Conservation (phyloP, 305 asterid species). For the Fraxinus nigra region DNA sequence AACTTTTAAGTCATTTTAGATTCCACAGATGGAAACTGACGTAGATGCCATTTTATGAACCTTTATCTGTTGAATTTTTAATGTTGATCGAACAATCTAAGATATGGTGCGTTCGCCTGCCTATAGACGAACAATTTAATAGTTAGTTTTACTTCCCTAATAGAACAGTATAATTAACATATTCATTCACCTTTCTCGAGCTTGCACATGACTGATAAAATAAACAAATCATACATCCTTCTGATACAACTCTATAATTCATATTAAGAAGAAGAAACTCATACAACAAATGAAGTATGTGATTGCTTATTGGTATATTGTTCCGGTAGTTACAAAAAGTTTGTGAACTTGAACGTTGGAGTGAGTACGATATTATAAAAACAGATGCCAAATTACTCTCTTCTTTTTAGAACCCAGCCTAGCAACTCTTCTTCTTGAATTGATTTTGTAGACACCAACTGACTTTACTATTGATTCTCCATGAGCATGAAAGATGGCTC, state of each 20-base stretch:
- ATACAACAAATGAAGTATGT: constrained; percentile 16
- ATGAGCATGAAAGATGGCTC: constrained; percentile 13
- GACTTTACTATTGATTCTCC: constrained; percentile 37
- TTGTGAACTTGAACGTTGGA: constrained; percentile 8
- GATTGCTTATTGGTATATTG: background rate
- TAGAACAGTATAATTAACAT: background rate
- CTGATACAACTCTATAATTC: background rate
- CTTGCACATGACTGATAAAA: background rate
- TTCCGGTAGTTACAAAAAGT: background rate
- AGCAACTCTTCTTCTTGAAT: constrained; percentile 19
- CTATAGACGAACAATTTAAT: background rate
- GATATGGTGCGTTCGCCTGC: background rate
- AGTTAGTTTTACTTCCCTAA: background rate
- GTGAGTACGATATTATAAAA: constrained; percentile 2
- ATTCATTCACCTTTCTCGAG: background rate
- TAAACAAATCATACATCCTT: background rate
- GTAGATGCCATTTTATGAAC: background rate
- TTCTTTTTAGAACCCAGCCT: constrained; percentile 2
- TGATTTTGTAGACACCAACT: constrained; percentile 21
- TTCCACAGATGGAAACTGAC: background rate
- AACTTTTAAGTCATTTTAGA: background rate
- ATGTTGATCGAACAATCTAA: background rate
- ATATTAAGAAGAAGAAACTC: background rate
- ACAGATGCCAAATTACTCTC: background rate
- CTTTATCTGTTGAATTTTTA: background rate